These are phyloP conservation scores for Rhynchospora breviuscula DNA, from an alignment of 176 grass and related monocot genomes.

Conservation along the genomic window DNA sequence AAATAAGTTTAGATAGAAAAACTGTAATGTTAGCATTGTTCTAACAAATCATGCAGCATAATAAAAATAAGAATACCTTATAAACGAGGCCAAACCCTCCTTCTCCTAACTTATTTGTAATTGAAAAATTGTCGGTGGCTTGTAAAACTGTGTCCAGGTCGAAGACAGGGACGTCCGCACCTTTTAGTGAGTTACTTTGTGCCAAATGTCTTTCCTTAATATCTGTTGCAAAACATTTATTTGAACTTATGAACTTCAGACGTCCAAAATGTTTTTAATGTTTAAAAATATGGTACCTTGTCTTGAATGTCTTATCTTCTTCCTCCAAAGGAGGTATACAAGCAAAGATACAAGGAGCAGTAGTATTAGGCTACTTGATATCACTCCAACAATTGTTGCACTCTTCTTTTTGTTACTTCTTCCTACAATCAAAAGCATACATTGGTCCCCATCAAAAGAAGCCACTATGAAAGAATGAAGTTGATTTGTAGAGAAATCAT, in stretches of 20 bases:
- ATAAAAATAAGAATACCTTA: conserved; percentile 31
- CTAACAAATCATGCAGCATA: neutral
- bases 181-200: neutral
- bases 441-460: no score
- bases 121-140: conserved; percentile 43
- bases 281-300: neutral
- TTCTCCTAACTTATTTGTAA: conserved; percentile 34
- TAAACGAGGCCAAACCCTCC: conserved; percentile 53
- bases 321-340: no score
- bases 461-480: neutral
- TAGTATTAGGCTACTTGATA: neutral
- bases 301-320: no score
- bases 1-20: no score
- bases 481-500: neutral
- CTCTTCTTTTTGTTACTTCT: no score
- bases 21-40: no score
- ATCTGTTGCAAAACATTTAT: neutral
- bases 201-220: neutral
- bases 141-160: conserved; percentile 18
- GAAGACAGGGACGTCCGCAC: conserved; percentile 13
- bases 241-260: no score
- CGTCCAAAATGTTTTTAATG: no score
- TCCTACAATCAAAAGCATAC: no score
- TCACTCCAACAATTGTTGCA: no score
- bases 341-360: no score